A percentile compares a stretch with the other conserved stretches of the same genome.
Evolutionary conservation across 805 yeast species (phyloP).

Genomic region (Hanseniaspora guilliermondii): DNA sequence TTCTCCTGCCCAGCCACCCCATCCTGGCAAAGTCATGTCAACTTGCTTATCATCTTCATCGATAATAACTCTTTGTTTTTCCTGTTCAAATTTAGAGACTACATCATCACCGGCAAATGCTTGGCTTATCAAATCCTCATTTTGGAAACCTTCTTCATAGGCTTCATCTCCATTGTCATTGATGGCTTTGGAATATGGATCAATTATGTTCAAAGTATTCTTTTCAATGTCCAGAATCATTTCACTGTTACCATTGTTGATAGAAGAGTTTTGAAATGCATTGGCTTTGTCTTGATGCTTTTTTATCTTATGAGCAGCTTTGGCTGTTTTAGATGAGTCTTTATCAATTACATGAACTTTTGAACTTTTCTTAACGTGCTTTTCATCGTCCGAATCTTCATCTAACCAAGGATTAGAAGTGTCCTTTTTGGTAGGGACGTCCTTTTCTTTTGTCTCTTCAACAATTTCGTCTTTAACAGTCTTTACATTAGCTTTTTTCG

Average conservation of each 20-base stretch:
- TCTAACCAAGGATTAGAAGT: slow-evolving; percentile 42
- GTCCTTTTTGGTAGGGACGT: background rate
- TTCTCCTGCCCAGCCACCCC: slow-evolving; percentile 96
- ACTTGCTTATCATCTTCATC: slow-evolving; percentile 83
- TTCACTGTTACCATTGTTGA: background rate
- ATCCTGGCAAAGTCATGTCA: slow-evolving; percentile 83
- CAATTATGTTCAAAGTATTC: slow-evolving; percentile 43
- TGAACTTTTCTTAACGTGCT: slow-evolving; percentile 29
- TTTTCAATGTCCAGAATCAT: slow-evolving; percentile 32
- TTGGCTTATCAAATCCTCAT: slow-evolving; percentile 67
- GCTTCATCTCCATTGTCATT: slow-evolving; percentile 25
- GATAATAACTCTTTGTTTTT: slow-evolving; percentile 50
- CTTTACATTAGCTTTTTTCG: slow-evolving; percentile 14
- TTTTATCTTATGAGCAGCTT: slow-evolving; percentile 35
- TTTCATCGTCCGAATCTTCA: slow-evolving; percentile 24
- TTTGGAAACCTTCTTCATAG: slow-evolving; percentile 41
- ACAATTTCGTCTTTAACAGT: slow-evolving; percentile 10
- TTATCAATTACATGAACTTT: slow-evolving; percentile 39
- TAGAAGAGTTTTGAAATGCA: slow-evolving; percentile 23
- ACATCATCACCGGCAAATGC: slow-evolving; percentile 98
- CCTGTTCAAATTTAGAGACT: slow-evolving; percentile 60
- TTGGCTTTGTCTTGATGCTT: slow-evolving; percentile 20
- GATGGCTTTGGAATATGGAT: slow-evolving; percentile 39
- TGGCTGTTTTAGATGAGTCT: slow-evolving; percentile 38
- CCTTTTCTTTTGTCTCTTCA: background rate